Percentiles rank a stretch among this genome's conserved stretches.
These are phyloP conservation scores for Conticribra weissflogii DNA, from an alignment of 108 stramenopile genomes.

Conservation along the genomic window DNA sequence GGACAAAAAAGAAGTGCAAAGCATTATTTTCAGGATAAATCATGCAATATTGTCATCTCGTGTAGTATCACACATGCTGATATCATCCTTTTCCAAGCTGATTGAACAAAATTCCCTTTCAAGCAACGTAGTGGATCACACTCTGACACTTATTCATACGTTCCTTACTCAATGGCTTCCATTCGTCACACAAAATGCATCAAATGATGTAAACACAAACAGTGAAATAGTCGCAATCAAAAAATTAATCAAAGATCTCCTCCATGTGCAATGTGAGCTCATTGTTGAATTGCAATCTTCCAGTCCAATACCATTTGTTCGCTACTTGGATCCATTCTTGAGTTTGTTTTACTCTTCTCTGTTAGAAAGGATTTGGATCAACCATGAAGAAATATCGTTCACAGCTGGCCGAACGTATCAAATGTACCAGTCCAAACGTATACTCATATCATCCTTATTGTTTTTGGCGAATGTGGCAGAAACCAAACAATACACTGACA, in stretches of 20 bases:
- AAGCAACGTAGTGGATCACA: conserved; percentile 18
- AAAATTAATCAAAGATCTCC: conserved; percentile 20
- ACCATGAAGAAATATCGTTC: not conserved
- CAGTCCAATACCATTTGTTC: conserved; percentile 24
- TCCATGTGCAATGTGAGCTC: conserved; percentile 28
- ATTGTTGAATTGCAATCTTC: conserved; percentile 30
- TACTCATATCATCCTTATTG: conserved; percentile 18
- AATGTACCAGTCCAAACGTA: conserved; percentile 3
- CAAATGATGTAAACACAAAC: not conserved
- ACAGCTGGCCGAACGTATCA: not conserved
- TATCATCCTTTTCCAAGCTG: conserved; percentile 25
- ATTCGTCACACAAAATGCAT: not conserved
- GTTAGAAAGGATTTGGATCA: conserved; percentile 5
- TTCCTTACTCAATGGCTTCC: conserved; percentile 38
- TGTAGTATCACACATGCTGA: conserved; percentile 29
- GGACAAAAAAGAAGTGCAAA: not conserved
- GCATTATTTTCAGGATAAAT: conserved; percentile 7
- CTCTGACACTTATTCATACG: conserved; percentile 15
- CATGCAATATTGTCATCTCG: conserved; percentile 32
- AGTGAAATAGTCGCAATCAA: not conserved
- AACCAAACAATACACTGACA: conserved; percentile 9
- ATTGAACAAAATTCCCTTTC: conserved; percentile 9
- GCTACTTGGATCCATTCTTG: conserved; percentile 37
- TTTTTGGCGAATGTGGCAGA: conserved; percentile 31
- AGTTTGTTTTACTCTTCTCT: conserved; percentile 31